phyloP scores from a whole-genome alignment of 2,329 filamentous ascomycete genomes.

The Cercospora janseana region DNA sequence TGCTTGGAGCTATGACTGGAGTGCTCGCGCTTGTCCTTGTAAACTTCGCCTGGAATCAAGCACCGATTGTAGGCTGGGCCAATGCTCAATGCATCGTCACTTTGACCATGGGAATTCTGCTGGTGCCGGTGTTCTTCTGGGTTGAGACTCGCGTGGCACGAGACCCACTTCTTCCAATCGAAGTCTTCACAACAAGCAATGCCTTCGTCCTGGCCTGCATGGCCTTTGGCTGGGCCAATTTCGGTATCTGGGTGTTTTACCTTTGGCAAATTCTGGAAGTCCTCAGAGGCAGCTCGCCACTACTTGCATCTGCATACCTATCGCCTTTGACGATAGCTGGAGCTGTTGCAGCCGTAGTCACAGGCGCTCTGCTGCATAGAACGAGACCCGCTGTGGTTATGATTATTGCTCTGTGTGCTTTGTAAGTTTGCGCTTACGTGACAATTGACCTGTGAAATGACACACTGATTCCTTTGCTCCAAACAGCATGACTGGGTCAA shows the following conservation, averaged over 20 bases:
- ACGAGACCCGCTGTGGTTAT: conserved; percentile 38
- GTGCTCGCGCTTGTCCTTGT: conserved; percentile 33
- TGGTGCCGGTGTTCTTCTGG: conserved; percentile 32
- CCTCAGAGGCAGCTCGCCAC: conserved; percentile 42
- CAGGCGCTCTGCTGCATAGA: conserved; percentile 31
- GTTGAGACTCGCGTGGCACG: conserved; percentile 28
- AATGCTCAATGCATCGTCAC: conserved; percentile 31
- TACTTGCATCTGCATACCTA: conserved; percentile 49
- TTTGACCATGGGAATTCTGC: conserved; percentile 30
- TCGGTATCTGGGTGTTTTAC: conserved; percentile 34
- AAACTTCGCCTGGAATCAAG: conserved; percentile 37
- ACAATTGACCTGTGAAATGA: too few relatives aligned
- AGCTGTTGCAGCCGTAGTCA: conserved; percentile 46
- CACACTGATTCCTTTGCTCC: too few relatives aligned
- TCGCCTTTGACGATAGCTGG: conserved; percentile 48
- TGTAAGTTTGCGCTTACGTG: too few relatives aligned
- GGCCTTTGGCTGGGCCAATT: conserved; percentile 32
- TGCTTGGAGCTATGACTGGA: conserved; percentile 30
- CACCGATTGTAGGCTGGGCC: conserved; percentile 34
- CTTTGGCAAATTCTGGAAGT: conserved; percentile 52
- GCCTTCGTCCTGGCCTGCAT: conserved; percentile 34
- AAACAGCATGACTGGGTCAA: conserved; percentile 37
- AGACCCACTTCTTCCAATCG: conserved; percentile 30
- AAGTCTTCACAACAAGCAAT: conserved; percentile 31
- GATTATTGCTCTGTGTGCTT: conserved; percentile 42